Evolutionary conservation across 192 early-diverging fungal genomes (phyloP), one percentile per base, ranked within the genome.

Genomic region (Thoreauomyces humboldtii): DNA sequence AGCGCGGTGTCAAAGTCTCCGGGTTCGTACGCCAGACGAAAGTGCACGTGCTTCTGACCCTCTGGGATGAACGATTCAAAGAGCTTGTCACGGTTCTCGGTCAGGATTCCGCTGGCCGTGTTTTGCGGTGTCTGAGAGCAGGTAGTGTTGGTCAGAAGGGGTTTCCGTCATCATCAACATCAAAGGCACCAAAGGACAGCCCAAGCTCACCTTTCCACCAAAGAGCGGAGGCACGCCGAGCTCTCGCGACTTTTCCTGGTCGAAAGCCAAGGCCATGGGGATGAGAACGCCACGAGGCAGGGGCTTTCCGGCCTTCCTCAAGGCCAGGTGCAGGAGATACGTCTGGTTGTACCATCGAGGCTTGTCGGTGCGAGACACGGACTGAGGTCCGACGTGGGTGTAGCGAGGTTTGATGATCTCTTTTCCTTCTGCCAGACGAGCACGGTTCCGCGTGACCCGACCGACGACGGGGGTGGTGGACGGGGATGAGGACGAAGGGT

Each of bases 341-440:
- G 87, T 86, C 61, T 94, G 92, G 43, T 84, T 96, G 35, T 92
- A 91, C 93, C 93, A 96, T n/a, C 92, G 75, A 19, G 92, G 92
- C 63, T 68, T 70, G 21, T 52, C 59, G 14, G 31, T 66, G n/a
- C n/a, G n/a, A n/a, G n/a, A n/a, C 15, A 22, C 24, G 24, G n/a
- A 34, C 14, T 15, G 19, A 12, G 35, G 43, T 37, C n/a, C 51
- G 7, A 31, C 32, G 32, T 36, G 28, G 31, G 34, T 50, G 48
- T 63, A 63, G 17, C 35, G 19, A 15, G 57, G 58, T 28, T 60
- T 60, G 19, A 25, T 28, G 36, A 53, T 36, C 21, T 60, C 58
- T 36, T 68, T 68, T 5, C 66, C 66, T 51, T 61, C 60, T 2
- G 55, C 42, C 22, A 36, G 19, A 7, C 42, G 44, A 22, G 38